phyloP scores from a whole-genome alignment of 306 rosid species.

The Lathyrus oleraceus region DNA sequence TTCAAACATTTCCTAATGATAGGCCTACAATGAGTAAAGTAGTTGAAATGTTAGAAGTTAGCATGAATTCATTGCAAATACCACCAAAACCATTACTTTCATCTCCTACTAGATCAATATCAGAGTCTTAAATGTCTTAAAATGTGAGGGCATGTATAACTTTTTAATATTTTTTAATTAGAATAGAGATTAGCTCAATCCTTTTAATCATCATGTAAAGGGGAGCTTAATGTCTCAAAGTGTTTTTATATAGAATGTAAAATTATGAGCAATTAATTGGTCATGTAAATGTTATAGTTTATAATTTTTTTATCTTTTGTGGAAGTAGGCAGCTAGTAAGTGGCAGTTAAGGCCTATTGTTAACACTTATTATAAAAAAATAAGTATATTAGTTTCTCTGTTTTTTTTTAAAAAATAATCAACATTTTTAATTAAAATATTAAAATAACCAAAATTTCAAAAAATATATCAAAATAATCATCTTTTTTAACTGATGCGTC shows the following conservation, averaged over 20 bases:
- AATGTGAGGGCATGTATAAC: not conserved
- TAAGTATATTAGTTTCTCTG: too few relatives aligned
- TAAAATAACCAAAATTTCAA: too few relatives aligned
- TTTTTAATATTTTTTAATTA: not conserved
- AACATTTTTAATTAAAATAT: too few relatives aligned
- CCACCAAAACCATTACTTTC: slow-evolving; percentile 14
- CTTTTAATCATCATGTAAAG: not conserved
- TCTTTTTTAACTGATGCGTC: too few relatives aligned
- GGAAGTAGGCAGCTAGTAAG: too few relatives aligned
- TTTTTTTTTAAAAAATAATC: too few relatives aligned
- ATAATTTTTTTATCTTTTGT: not conserved
- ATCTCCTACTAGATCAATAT: not conserved
- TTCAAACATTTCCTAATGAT: slow-evolving; percentile 38
- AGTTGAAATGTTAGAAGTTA: slow-evolving; percentile 4
- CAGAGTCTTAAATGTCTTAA: not conserved
- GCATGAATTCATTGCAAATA: not conserved
- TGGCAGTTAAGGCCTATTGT: too few relatives aligned
- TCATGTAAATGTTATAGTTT: not conserved
- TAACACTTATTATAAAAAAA: too few relatives aligned
- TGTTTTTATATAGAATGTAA: not conserved
- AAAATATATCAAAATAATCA: too few relatives aligned
- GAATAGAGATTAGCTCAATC: not conserved
- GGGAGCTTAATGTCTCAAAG: not conserved
- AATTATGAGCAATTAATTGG: not conserved
- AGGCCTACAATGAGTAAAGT: slow-evolving; percentile 50